phyloP scores from a whole-genome alignment of 2,329 filamentous ascomycete genomes.

The Aspergillus vadensis region DNA sequence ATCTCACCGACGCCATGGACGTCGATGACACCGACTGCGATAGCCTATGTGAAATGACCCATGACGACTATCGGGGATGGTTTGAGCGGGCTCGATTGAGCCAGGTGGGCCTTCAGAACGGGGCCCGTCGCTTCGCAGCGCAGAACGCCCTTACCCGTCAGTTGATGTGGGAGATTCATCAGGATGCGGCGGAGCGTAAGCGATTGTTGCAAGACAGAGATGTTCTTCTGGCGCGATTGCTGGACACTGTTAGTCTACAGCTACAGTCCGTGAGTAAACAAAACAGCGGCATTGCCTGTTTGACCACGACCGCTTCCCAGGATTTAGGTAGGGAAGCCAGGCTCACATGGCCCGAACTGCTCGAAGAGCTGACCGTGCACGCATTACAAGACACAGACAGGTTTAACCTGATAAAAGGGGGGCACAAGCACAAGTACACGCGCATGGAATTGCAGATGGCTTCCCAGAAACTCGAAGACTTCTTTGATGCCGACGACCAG shows the following conservation, averaged over 20 bases:
- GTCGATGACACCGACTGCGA: constrained; percentile 27
- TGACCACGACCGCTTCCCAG: constrained; percentile 34
- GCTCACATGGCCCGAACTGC: constrained; percentile 10
- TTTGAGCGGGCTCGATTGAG: constrained; percentile 37
- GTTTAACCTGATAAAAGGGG: constrained; percentile 28
- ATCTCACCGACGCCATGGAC: constrained; percentile 25
- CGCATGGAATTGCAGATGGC: constrained; percentile 37
- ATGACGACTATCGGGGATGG: constrained; percentile 26
- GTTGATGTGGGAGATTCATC: constrained; percentile 42
- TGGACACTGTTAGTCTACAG: constrained; percentile 27
- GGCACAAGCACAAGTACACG: constrained; percentile 38
- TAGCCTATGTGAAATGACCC: constrained; percentile 4
- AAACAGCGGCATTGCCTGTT: constrained; percentile 34
- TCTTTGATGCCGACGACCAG: constrained; percentile 40
- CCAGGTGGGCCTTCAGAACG: constrained; percentile 35
- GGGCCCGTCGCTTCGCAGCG: constrained; percentile 34
- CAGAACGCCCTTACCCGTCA: constrained; percentile 40
- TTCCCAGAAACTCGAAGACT: constrained; percentile 39
- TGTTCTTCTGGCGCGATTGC: constrained; percentile 29
- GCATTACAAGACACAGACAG: constrained; percentile 27
- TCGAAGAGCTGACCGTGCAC: constrained; percentile 18
- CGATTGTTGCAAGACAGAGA: constrained; percentile 30
- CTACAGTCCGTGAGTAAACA: constrained; percentile 29
- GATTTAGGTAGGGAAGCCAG: constrained; percentile 32
- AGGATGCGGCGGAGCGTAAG: constrained; percentile 33